Evolutionary conservation across 2,329 filamentous ascomycete species (phyloP), one percentile per base, ranked within the genome.

Genomic region (Hirsutella minnesotensis): DNA sequence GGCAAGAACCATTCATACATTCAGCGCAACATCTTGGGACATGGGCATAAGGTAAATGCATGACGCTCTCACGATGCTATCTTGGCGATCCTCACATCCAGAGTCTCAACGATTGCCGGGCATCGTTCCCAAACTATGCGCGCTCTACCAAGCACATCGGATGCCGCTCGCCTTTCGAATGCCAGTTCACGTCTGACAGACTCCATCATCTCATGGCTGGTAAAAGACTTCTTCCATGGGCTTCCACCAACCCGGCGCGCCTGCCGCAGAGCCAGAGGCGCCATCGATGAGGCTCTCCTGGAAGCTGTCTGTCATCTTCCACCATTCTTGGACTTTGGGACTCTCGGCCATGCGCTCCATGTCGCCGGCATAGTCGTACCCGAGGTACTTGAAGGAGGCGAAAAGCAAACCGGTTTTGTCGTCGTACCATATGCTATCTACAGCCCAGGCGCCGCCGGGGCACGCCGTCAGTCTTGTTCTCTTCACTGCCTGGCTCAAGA

Each of bases 371-470:
- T 76, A 88, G 49, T 86, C 73, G 46, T 73, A 73, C 0, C 86
- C 85, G n/a, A 83, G 68, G 53, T 89, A 90, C 58, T 86, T 88
- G 68, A 88, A 86, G 20, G 68, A 78, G 0, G 82, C 81, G 56
- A 89, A 89, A 2, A 90, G 69, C 35, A 80, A 79, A 42, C 74
- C 64, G 0, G 73, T 72, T 5, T 58, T 62, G 12, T 78, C 69
- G 54, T 86, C 80, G 51, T 84, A 76, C 63, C 75, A 87, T 57
- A 89, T 83, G 49, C 77, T 84, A 54, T 88, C 82, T 83, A 50
- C 45, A 10, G 15, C 24, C 7, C 24, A 27, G 24, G 24, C 7
- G 24, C 24, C 24, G 7, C 20, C 34, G 18, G 15, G 5, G 36
- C 5, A 16, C 15, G 33, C 15, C 33, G 33, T 34, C 33, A 34